A percentile compares a stretch with the other conserved stretches of the same genome.
These are phyloP conservation scores for Vitis labrusca DNA, from an alignment of 164 flowering plant species.

Conservation along the genomic window DNA sequence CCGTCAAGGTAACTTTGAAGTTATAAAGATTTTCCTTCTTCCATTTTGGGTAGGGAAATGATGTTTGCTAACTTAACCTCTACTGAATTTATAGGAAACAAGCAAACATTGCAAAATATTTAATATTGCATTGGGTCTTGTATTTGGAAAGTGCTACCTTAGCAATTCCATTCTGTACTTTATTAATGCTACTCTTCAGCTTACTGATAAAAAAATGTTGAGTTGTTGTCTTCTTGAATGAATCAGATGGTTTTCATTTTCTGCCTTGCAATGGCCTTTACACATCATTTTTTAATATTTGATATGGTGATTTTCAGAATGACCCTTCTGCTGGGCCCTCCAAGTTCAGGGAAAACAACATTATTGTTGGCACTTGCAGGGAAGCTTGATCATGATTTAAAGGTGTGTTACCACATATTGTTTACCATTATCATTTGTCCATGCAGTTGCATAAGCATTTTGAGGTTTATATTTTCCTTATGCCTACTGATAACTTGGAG, in stretches of 20 bases:
- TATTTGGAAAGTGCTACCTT: too few relatives aligned
- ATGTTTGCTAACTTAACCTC: not conserved
- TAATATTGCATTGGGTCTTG: too few relatives aligned
- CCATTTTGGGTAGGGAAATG: not conserved
- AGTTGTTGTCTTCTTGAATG: too few relatives aligned
- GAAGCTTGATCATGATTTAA: slow-evolving; percentile 44
- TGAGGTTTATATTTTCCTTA: too few relatives aligned
- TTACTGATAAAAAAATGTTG: too few relatives aligned
- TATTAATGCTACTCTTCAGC: too few relatives aligned
- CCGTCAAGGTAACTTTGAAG: slow-evolving; percentile 51
- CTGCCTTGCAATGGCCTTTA: not conserved
- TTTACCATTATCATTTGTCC: not conserved
- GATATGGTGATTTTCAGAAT: slow-evolving; percentile 37
- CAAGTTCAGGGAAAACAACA: slow-evolving; percentile 64
- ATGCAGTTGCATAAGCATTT: not conserved
- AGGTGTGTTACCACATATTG: slow-evolving; percentile 23
- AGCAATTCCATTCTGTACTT: too few relatives aligned
- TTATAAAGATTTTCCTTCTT: not conserved
- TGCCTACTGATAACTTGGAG: not conserved
- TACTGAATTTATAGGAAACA: too few relatives aligned
- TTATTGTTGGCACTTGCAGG: slow-evolving; percentile 57
- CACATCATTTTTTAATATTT: not conserved
- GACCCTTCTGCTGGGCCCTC: slow-evolving; percentile 70
- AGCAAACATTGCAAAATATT: too few relatives aligned
- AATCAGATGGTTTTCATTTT: not conserved